Conservation (phyloP, 345 rosid genomes). For the Lumnitzera racemosa region DNA sequence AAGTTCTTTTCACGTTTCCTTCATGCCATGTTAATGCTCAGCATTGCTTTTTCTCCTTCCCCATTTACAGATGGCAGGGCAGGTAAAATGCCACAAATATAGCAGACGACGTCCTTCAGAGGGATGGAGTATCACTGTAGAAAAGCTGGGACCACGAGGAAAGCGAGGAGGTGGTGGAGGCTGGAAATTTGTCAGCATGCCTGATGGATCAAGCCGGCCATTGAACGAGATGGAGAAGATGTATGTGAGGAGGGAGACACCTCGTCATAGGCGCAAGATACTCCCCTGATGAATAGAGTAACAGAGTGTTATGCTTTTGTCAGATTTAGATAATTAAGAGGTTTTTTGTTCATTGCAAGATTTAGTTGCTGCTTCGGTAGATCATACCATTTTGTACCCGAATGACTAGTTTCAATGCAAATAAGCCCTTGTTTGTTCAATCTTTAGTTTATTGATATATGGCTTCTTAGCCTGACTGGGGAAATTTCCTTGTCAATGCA, state of each 20-base stretch:
- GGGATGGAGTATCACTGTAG: constrained; percentile 86
- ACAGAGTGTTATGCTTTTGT: neutral
- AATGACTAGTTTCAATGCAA: no score
- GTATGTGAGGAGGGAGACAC: constrained; percentile 80
- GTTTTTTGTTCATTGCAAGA: neutral
- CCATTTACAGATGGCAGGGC: constrained; percentile 49
- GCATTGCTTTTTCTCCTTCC: neutral
- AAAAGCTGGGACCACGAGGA: constrained; percentile 70
- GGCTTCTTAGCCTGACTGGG: no score
- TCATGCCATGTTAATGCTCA: no score
- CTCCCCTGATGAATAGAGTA: constrained; percentile 41
- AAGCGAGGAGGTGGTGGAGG: constrained; percentile 91
- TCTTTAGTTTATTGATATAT: no score
- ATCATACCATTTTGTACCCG: no score
- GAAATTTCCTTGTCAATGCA: no score
- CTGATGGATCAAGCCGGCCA: constrained; percentile 85
- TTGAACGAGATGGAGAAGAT: constrained; percentile 74
- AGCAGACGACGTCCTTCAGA: constrained; percentile 71
- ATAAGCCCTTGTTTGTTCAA: no score
- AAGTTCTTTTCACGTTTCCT: no score
- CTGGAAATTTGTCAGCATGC: constrained; percentile 89
- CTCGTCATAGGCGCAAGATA: constrained; percentile 67
- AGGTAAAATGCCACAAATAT: constrained; percentile 80
- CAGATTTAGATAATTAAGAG: neutral
- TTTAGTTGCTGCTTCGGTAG: no score